A percentile compares a stretch with the other conserved stretches of the same genome.
These are phyloP conservation scores for Panicum miliaceum DNA, from an alignment of 176 grass and related monocot genomes.

Conservation along the genomic window DNA sequence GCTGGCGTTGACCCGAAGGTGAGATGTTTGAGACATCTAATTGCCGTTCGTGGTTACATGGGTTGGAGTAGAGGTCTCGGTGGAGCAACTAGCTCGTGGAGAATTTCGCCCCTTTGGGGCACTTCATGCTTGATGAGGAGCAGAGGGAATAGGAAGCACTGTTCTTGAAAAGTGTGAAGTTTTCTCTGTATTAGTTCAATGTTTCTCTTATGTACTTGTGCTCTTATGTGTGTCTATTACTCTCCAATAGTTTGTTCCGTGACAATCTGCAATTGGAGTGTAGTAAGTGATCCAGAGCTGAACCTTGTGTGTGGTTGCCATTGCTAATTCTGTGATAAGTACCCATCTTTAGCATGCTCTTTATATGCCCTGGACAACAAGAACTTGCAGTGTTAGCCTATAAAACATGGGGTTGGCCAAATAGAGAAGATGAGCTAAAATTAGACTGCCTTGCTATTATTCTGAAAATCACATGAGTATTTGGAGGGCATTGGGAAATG, in stretches of 20 bases:
- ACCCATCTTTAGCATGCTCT: neutral
- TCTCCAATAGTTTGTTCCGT: neutral
- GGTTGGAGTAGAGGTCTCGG: neutral
- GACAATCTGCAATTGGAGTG: neutral
- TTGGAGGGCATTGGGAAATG: neutral
- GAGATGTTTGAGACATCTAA: neutral
- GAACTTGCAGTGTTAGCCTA: neutral
- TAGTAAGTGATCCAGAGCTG: neutral
- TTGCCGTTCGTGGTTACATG: neutral
- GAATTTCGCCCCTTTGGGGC: conserved; percentile 7
- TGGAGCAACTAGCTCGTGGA: neutral
- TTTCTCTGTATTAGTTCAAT: neutral
- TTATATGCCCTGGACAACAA: neutral
- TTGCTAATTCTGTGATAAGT: neutral
- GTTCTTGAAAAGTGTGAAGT: neutral
- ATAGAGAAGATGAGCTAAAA: conserved; percentile 5
- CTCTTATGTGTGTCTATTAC: neutral
- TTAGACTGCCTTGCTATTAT: neutral
- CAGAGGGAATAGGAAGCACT: neutral
- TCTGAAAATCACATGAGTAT: neutral
- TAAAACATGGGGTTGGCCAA: conserved; percentile 10
- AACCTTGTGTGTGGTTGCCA: neutral
- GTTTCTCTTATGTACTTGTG: neutral
- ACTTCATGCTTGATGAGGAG: neutral
- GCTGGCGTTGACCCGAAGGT: conserved; percentile 30